Evolutionary conservation across 768 basidiomycete species (phyloP).

Genomic region (Trametopsis cervina): DNA sequence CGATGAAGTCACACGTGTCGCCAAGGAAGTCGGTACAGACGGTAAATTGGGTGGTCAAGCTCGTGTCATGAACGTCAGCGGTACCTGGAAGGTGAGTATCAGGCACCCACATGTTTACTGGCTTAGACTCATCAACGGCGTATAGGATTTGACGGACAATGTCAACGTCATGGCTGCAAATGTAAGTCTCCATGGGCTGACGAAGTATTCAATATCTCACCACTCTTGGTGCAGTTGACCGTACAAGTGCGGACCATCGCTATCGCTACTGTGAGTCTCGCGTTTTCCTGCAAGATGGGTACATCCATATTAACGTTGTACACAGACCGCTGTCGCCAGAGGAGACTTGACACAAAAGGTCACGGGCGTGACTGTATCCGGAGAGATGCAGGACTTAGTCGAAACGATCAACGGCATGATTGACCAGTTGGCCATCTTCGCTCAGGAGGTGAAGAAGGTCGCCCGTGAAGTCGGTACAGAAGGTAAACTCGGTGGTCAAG

Average conservation of each 20-base stretch:
- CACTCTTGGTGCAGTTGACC: constrained; percentile 54
- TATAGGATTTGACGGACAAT: constrained; percentile 81
- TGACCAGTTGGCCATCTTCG: constrained; percentile 61
- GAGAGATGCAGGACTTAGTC: constrained; percentile 93
- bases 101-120: background rate
- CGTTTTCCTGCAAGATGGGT: background rate
- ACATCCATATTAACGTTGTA: constrained; percentile 1
- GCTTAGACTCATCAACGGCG: constrained; percentile 2
- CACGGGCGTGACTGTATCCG: constrained; percentile 83
- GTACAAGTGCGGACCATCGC: constrained; percentile 92
- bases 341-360: constrained; percentile 95
- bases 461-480: constrained; percentile 97
- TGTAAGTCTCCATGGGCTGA: constrained; percentile 35
- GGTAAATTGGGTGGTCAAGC: constrained; percentile 94
- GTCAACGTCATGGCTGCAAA: constrained; percentile 96
- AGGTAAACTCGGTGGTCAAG: constrained; percentile 97
- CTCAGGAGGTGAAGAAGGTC: constrained; percentile 86
- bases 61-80: constrained; percentile 87
- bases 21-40: constrained; percentile 95
- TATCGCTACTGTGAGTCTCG: constrained; percentile 68
- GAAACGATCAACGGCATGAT: constrained; percentile 96
- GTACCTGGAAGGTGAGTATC: constrained; percentile 78
- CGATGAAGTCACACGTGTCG: constrained; percentile 80
- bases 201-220: background rate
- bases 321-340: constrained; percentile 81